phyloP scores from a whole-genome alignment of 2,329 filamentous ascomycete genomes.

The Hypoxylon sp. region DNA sequence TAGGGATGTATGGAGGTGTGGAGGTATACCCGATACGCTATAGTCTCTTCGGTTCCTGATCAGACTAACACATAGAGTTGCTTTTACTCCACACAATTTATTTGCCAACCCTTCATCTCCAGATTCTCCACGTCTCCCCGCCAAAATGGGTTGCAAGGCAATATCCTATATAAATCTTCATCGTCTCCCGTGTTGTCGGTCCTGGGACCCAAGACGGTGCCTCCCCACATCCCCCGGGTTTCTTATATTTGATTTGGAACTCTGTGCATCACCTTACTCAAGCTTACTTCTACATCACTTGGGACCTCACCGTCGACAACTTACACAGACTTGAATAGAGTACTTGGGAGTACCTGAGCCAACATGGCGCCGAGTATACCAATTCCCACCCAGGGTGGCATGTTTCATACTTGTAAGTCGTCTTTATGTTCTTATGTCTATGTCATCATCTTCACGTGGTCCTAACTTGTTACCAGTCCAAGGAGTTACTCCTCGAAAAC shows the following conservation, averaged over 20 bases:
- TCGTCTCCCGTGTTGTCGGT: conserved; percentile 55
- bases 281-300: conserved; percentile 48
- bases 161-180: conserved; percentile 61
- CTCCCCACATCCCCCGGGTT: conserved; percentile 48
- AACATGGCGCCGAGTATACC: conserved; percentile 64
- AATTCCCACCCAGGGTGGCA: conserved; percentile 65
- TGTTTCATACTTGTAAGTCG: conserved; percentile 65
- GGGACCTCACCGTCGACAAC: conserved; percentile 42
- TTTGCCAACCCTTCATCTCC: conserved; percentile 53
- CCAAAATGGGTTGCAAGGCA: conserved; percentile 52
- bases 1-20: conserved; percentile 45
- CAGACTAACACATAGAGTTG: conserved; percentile 44
- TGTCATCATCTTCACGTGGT: conserved; percentile 4
- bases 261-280: conserved; percentile 39
- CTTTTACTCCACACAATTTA: conserved; percentile 52
- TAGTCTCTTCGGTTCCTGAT: conserved; percentile 51
- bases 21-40: conserved; percentile 50
- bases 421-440: neutral
- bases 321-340: conserved; percentile 32
- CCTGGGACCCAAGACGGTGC: conserved; percentile 49
- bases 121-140: conserved; percentile 56
- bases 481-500: conserved; percentile 67
- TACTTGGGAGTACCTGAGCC: conserved; percentile 40
- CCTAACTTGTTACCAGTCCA: conserved; percentile 57
- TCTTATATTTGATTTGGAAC: conserved; percentile 40